These are phyloP conservation scores for Fomitopsis pulvina DNA, from an alignment of 768 basidiomycete genomes.

Conservation along the genomic window DNA sequence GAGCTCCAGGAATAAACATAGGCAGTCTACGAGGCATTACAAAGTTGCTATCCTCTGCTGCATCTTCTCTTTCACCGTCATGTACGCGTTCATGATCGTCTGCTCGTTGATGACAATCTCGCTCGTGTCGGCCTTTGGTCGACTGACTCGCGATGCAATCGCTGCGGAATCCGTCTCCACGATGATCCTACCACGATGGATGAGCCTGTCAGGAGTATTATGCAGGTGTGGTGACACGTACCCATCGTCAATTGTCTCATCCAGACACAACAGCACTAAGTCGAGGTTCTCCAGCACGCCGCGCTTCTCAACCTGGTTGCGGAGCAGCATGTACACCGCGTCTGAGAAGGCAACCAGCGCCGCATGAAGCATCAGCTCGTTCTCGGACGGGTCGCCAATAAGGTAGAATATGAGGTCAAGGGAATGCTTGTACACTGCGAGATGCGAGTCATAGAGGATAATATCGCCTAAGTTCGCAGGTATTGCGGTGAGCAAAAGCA, in stretches of 20 bases:
- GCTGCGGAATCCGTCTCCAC: slow-evolving; percentile 94
- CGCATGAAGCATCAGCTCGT: slow-evolving; percentile 93
- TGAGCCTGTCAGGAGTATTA: neutral
- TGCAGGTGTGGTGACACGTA: slow-evolving; percentile 31
- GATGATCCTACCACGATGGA: slow-evolving; percentile 60
- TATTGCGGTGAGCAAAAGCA: neutral
- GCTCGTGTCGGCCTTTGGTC: slow-evolving; percentile 87
- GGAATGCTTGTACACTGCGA: slow-evolving; percentile 92
- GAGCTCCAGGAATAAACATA: neutral
- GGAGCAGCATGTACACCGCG: slow-evolving; percentile 76
- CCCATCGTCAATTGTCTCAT: slow-evolving; percentile 99
- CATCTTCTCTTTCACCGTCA: slow-evolving; percentile 81
- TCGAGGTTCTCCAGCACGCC: slow-evolving; percentile 93
- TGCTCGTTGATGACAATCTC: slow-evolving; percentile 99
- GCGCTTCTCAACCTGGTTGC: slow-evolving; percentile 93
- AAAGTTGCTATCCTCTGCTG: slow-evolving; percentile 71
- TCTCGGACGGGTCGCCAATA: slow-evolving; percentile 80
- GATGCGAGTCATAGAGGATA: slow-evolving; percentile 81
- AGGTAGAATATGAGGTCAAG: slow-evolving; percentile 95
- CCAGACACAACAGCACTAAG: slow-evolving; percentile 83
- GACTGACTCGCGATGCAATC: slow-evolving; percentile 91
- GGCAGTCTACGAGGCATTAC: neutral
- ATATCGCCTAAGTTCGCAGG: slow-evolving; percentile 65
- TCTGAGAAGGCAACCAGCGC: slow-evolving; percentile 82
- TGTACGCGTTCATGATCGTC: slow-evolving; percentile 89